Conservation (phyloP, 176 grass and related monocot genomes). For the Eremochloa ophiuroides region DNA sequence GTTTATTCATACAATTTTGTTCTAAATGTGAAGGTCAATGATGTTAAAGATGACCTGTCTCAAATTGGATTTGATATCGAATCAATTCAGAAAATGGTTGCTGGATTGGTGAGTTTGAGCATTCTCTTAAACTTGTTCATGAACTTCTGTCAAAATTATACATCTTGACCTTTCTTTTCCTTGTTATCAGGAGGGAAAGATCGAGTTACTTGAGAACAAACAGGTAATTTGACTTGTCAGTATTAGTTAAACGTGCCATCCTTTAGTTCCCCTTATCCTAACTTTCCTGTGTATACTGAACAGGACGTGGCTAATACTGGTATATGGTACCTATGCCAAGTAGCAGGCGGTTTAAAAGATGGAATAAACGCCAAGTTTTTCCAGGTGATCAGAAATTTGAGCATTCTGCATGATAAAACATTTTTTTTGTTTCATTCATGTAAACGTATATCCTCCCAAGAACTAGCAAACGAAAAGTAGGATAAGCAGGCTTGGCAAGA, state of each 20-base stretch:
- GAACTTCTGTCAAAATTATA: slow-evolving; percentile 9
- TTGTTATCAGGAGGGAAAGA: slow-evolving; percentile 79
- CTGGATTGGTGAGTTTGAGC: slow-evolving; percentile 66
- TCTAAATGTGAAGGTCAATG: slow-evolving; percentile 54
- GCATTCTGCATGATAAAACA: neutral
- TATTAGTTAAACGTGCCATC: neutral
- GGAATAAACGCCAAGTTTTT: slow-evolving; percentile 82
- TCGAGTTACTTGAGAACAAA: slow-evolving; percentile 83
- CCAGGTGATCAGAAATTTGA: slow-evolving; percentile 35
- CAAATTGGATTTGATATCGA: slow-evolving; percentile 97
- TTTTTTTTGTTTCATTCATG: slow-evolving; percentile 2
- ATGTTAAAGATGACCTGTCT: slow-evolving; percentile 70
- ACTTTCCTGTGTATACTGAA: slow-evolving; percentile 22
- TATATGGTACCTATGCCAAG: slow-evolving; percentile 89
- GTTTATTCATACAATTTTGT: slow-evolving; percentile 25
- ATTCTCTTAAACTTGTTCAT: neutral
- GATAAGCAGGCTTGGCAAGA: neutral
- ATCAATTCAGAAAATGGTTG: slow-evolving; percentile 79
- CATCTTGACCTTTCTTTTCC: slow-evolving; percentile 23
- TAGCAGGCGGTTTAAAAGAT: slow-evolving; percentile 86
- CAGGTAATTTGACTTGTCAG: slow-evolving; percentile 46
- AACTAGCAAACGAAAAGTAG: neutral
- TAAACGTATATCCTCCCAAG: neutral
- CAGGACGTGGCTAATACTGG: slow-evolving; percentile 91
- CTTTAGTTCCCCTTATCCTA: slow-evolving; percentile 11